Evolutionary conservation across 169 alveolate genomes (phyloP).

Genomic region (Plasmodium knowlesi): DNA sequence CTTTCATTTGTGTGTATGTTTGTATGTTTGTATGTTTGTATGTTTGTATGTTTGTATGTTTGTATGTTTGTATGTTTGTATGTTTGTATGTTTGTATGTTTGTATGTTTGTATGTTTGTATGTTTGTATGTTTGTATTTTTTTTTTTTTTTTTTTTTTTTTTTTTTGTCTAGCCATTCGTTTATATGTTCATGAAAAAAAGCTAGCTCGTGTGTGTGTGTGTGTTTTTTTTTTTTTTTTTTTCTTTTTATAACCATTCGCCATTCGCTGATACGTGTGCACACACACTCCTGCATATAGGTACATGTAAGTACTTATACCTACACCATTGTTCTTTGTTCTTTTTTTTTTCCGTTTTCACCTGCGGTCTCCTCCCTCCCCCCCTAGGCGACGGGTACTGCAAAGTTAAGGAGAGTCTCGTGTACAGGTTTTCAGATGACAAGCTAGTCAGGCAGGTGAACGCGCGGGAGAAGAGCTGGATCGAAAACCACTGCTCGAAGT

Average conservation of each 20-base stretch:
- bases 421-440: conserved; percentile 28
- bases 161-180: neutral
- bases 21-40: no score
- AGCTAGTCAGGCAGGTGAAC: conserved; percentile 27
- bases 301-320: neutral
- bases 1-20: neutral
- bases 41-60: no score
- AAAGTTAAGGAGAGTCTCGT: conserved; percentile 29
- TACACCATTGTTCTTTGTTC: neutral
- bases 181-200: neutral
- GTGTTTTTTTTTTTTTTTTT: conserved; percentile 13
- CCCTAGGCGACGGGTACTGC: conserved; percentile 62
- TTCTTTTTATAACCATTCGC: no score
- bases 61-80: no score
- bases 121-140: no score
- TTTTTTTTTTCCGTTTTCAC: neutral
- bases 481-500: conserved; percentile 48
- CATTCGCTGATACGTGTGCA: no score
- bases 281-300: neutral
- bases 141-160: no score
- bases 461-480: conserved; percentile 67
- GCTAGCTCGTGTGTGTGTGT: neutral
- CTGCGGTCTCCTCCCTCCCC: neutral
- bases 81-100: no score
- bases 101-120: no score